Conservation (phyloP, 2,329 filamentous ascomycete species). For the Aspergillus fischeri region DNA sequence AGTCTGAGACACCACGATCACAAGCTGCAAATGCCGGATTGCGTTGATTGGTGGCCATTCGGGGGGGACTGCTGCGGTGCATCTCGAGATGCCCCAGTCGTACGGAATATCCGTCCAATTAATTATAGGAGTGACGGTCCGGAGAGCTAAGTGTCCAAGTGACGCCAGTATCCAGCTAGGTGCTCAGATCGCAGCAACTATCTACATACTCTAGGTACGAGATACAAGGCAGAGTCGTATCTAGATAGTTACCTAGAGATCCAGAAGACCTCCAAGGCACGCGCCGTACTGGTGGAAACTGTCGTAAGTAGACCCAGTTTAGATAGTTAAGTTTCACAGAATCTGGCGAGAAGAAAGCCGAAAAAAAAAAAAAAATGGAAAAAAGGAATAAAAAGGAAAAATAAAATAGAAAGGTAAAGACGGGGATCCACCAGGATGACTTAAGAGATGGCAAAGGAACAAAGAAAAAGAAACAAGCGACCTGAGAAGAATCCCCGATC, state of each 20-base stretch:
- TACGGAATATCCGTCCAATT: background rate
- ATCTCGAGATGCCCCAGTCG: background rate
- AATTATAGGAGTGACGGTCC: background rate
- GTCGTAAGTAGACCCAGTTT: background rate
- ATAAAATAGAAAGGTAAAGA: background rate
- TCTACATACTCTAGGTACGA: background rate
- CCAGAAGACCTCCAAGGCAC: background rate
- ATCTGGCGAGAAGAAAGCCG: background rate
- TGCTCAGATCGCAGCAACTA: slow-evolving; percentile 10
- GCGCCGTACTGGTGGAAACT: background rate
- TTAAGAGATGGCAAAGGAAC: background rate
- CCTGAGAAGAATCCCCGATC: slow-evolving; percentile 11
- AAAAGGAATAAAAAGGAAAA: background rate
- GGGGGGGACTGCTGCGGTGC: background rate
- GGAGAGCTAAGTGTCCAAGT: background rate
- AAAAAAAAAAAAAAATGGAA: background rate
- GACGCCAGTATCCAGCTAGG: background rate
- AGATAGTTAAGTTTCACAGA: background rate
- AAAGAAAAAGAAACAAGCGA: background rate
- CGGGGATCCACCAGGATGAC: background rate
- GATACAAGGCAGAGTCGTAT: background rate
- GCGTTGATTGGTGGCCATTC: background rate
- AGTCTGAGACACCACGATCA: background rate
- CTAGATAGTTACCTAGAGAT: background rate
- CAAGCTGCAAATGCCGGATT: background rate